phyloP scores from a whole-genome alignment of 2,329 filamentous ascomycete genomes.

The Botrytis hyacinthi region DNA sequence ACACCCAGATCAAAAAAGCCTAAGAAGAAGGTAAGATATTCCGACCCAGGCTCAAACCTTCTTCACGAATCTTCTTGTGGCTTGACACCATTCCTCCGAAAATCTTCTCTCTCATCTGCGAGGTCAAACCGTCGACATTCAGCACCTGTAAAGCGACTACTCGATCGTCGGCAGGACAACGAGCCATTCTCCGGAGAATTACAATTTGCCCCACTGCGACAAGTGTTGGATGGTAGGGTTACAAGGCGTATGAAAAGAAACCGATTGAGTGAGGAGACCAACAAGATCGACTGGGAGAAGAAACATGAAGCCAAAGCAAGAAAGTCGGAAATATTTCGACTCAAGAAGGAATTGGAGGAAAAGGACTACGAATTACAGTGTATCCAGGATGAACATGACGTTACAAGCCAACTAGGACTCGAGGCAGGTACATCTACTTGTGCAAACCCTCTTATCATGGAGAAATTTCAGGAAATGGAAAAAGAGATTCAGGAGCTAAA shows the following conservation, averaged over 20 bases:
- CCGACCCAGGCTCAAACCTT: constrained; percentile 51
- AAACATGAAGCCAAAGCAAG: constrained; percentile 42
- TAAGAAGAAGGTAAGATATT: constrained; percentile 57
- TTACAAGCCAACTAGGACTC: constrained; percentile 34
- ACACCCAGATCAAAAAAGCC: constrained; percentile 32
- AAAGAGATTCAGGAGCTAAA: constrained; percentile 33
- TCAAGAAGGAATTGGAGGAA: constrained; percentile 47
- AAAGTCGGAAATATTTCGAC: constrained; percentile 48
- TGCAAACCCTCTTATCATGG: constrained; percentile 24
- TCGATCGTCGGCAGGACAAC: constrained; percentile 30
- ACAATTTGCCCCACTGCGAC: constrained; percentile 51
- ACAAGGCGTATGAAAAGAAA: constrained; percentile 57
- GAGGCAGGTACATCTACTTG: constrained; percentile 28
- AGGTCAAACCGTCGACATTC: constrained; percentile 48
- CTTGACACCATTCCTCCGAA: constrained; percentile 57
- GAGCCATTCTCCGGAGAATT: constrained; percentile 42
- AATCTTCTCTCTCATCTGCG: constrained; percentile 46
- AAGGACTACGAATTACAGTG: constrained; percentile 37
- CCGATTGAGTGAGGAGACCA: constrained; percentile 58
- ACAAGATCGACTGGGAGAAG: constrained; percentile 50
- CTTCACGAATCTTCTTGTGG: constrained; percentile 46
- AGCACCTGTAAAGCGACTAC: constrained; percentile 39
- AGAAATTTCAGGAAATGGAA: constrained; percentile 35
- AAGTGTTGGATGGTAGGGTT: constrained; percentile 56
- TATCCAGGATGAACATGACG: constrained; percentile 35